phyloP scores from a whole-genome alignment of 2,329 filamentous ascomycete species.

The Apiospora pterosperma region DNA sequence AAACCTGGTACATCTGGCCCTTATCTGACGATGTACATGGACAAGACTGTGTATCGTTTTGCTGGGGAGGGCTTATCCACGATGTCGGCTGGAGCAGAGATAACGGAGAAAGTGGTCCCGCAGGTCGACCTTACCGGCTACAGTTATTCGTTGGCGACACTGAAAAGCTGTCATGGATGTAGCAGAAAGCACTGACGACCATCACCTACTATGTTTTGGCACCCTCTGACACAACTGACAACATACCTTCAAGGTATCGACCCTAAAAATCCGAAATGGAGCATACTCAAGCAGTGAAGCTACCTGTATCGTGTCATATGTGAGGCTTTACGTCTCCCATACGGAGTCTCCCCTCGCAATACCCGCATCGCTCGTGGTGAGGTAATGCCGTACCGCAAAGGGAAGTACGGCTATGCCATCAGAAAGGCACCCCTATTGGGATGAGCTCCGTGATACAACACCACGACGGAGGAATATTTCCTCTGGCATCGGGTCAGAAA shows the following conservation, averaged over 20 bases:
- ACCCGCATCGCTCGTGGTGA: slow-evolving; percentile 2
- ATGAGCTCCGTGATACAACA: slow-evolving; percentile 31
- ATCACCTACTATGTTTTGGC: background rate
- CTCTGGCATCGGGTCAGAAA: slow-evolving; percentile 6
- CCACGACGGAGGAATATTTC: slow-evolving; percentile 23
- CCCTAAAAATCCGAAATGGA: background rate
- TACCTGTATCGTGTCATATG: slow-evolving; percentile 6
- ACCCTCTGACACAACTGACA: background rate
- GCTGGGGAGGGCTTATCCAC: slow-evolving; percentile 36
- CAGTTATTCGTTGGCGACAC: no score
- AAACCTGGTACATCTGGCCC: slow-evolving; percentile 14
- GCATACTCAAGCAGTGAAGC: background rate
- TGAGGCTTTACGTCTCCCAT: slow-evolving; percentile 5
- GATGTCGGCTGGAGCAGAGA: slow-evolving; percentile 37
- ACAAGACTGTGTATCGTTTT: slow-evolving; percentile 31
- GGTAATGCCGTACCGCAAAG: background rate
- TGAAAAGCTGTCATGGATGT: no score
- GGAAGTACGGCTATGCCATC: background rate
- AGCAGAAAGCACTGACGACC: background rate
- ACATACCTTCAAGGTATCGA: background rate
- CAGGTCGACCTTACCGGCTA: slow-evolving; percentile 30
- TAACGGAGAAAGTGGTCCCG: slow-evolving; percentile 24
- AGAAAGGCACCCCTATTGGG: slow-evolving; percentile 22
- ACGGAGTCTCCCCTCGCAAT: slow-evolving; percentile 6
- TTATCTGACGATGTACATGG: slow-evolving; percentile 17